Evolutionary conservation across 129 eudicot species (phyloP).

Genomic region (Deinandra increscens): DNA sequence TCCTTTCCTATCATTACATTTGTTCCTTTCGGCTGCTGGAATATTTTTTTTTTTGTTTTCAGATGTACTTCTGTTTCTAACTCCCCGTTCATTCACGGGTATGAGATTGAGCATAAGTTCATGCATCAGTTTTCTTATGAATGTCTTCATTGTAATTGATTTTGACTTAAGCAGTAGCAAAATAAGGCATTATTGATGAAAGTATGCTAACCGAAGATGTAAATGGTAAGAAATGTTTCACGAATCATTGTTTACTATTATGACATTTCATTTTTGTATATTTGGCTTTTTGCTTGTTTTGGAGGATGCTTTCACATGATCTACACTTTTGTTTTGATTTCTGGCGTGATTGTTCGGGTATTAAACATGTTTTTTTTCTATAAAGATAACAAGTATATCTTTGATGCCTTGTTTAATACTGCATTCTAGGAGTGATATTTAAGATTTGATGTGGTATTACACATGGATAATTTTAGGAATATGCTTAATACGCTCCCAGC

Average conservation of each 20-base stretch:
- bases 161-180: slow-evolving; percentile 23
- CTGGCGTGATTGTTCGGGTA: too few relatives aligned
- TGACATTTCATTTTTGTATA: background rate
- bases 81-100: slow-evolving; percentile 19
- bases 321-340: too few relatives aligned
- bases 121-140: slow-evolving; percentile 12
- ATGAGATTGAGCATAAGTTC: slow-evolving; percentile 25
- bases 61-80: slow-evolving; percentile 15
- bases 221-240: background rate
- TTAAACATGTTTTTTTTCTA: too few relatives aligned
- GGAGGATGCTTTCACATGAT: too few relatives aligned
- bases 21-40: slow-evolving; percentile 20
- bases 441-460: too few relatives aligned
- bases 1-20: background rate
- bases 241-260: background rate
- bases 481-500: too few relatives aligned
- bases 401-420: too few relatives aligned
- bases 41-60: slow-evolving; percentile 10
- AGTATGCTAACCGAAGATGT: background rate
- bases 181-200: slow-evolving; percentile 10
- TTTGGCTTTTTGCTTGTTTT: too few relatives aligned
- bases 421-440: too few relatives aligned
- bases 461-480: too few relatives aligned
- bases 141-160: slow-evolving; percentile 18
- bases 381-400: too few relatives aligned